Base-by-base conservation (phyloP, 129 eudicot species). In the Helichrysum umbraculigerum region DNA sequence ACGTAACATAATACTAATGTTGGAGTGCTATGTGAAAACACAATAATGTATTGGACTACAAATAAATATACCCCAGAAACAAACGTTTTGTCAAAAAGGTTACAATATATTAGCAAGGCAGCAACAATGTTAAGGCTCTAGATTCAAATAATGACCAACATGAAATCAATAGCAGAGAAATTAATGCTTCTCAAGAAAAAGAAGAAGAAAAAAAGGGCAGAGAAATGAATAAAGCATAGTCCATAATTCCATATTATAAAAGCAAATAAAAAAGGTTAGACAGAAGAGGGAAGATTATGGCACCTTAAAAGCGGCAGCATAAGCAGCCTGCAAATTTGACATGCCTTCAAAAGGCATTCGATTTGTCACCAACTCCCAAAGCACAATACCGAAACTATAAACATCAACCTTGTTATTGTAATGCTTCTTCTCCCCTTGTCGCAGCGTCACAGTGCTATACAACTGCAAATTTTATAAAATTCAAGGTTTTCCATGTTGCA, bases 241-340 rank as follows among this genome's bases (percentile, higher is more conserved):
- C 29, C 7, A 22, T 9, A 61, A 19, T 50, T 42, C 29, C 7
- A 22, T 9, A 61, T 8, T 17, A 50, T 15, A 69, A 58, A 63
- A 22, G 52, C 47, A 72, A 4, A 50, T 52, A 44, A 60, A 25
- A 47, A 10, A 73, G 12, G 9, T 29, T 57, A 39, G 61, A 57
- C 6, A 28, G 19, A 42, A 56, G 42, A 66, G 42, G n/a, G n/a
- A 73, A 7, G 50, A 78, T 9, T 58, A 34, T 17, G 14, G 59
- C 58, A 93, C 97, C 99, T 94, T 94, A 81, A 94, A 94, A 35
- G 99, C 99, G 79, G 97, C 99, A 80, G 99, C 97, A 89, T 94
- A 94, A 75, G 99, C 99, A 83, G 99, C 99, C 79, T 94, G 99
- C 88, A 94, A 87, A 79, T 94, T 94, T 50, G 99, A 94, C 99